These are phyloP conservation scores for Xylaria sp. DNA, from an alignment of 2,329 filamentous ascomycete genomes.

Conservation along the genomic window DNA sequence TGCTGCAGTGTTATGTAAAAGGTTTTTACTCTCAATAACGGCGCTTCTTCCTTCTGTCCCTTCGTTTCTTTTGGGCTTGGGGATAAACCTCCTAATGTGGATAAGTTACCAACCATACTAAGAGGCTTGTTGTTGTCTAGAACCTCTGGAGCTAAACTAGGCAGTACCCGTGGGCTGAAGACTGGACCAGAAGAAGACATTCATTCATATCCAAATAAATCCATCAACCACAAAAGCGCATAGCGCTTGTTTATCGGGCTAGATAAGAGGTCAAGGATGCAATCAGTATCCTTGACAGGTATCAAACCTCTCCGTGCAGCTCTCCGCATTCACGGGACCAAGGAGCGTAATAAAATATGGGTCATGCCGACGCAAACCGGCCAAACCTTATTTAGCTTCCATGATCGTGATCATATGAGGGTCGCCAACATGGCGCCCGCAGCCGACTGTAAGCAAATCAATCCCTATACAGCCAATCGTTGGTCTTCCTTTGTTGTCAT, in stretches of 20 bases:
- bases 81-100: background rate
- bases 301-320: constrained; percentile 15
- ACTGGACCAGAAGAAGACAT: background rate
- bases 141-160: background rate
- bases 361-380: constrained; percentile 41
- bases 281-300: constrained; percentile 18
- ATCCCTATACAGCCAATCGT: constrained; percentile 24
- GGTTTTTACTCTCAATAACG: background rate
- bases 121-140: background rate
- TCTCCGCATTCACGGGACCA: constrained; percentile 34
- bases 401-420: constrained; percentile 17
- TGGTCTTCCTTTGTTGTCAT: constrained; percentile 9
- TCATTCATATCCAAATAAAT: too few species aligned
- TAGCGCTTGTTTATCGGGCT: background rate
- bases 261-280: constrained; percentile 8
- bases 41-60: background rate
- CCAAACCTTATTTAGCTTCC: constrained; percentile 16
- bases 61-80: background rate
- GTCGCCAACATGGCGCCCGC: constrained; percentile 21
- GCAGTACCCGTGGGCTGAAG: background rate
- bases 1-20: constrained; percentile 6
- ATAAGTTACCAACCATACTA: constrained; percentile 7
- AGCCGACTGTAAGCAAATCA: constrained; percentile 19
- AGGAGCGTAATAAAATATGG: constrained; percentile 24
- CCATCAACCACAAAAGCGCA: background rate